Evolutionary conservation across 371 early-diverging fungal genomes (phyloP).

Genomic region (Batrachochytrium dendrobatidis): DNA sequence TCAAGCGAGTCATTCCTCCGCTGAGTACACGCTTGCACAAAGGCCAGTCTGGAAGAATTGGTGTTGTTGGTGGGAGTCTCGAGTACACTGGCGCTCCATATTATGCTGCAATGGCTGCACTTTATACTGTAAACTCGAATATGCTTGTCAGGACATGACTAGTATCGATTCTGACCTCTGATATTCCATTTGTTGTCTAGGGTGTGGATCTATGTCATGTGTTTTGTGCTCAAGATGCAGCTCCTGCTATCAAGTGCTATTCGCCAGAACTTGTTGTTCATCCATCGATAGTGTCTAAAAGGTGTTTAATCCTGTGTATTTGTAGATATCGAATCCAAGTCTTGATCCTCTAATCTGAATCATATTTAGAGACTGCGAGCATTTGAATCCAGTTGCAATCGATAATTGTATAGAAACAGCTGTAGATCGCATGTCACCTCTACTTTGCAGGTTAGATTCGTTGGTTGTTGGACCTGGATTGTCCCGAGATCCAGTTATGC

Average conservation of each 20-base stretch:
- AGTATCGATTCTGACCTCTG: not conserved
- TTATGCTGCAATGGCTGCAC: slow-evolving; percentile 74
- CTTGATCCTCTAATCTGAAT: no score
- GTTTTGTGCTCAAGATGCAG: slow-evolving; percentile 79
- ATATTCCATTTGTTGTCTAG: slow-evolving; percentile 25
- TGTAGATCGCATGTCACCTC: slow-evolving; percentile 34
- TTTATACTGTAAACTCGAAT: slow-evolving; percentile 57
- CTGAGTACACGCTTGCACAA: slow-evolving; percentile 64
- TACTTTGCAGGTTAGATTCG: slow-evolving; percentile 72
- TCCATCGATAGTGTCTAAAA: slow-evolving; percentile 39
- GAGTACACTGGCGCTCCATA: slow-evolving; percentile 87
- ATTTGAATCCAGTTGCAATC: not conserved
- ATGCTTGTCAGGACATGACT: not conserved
- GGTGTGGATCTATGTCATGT: slow-evolving; percentile 91
- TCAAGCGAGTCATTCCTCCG: slow-evolving; percentile 76
- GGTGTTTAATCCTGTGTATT: not conserved
- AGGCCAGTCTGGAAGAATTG: slow-evolving; percentile 69
- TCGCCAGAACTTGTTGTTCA: slow-evolving; percentile 64
- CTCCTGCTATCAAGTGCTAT: slow-evolving; percentile 65
- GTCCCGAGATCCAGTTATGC: slow-evolving; percentile 65
- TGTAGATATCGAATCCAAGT: slow-evolving; percentile 4
- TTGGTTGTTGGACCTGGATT: slow-evolving; percentile 90
- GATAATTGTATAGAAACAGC: not conserved
- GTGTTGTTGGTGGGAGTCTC: slow-evolving; percentile 46
- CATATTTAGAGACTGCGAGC: not conserved